Conservation (phyloP, 345 rosid species). For the Microthlaspi erraticum region DNA sequence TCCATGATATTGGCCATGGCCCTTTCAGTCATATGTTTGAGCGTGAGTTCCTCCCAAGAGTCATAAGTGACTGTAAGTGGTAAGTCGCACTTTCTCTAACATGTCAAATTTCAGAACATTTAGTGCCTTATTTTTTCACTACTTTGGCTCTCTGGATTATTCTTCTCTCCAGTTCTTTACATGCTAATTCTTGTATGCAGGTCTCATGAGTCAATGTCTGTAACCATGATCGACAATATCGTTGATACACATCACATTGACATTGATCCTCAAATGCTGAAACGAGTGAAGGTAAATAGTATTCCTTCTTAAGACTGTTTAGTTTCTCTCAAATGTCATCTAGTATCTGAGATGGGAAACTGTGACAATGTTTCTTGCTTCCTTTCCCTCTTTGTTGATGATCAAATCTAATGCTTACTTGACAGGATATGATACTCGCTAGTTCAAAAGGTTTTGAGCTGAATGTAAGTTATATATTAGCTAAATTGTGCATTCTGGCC, state of each 20-base stretch:
- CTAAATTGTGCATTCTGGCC: conserved; percentile 1
- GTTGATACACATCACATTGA: conserved; percentile 86
- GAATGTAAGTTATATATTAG: conserved; percentile 53
- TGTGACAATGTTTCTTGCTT: conserved; percentile 17
- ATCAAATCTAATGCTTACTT: conserved; percentile 9
- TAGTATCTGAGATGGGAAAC: conserved; percentile 19
- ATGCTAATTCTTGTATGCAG: conserved; percentile 46
- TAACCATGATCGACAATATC: conserved; percentile 73
- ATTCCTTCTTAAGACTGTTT: neutral
- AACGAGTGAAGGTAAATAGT: conserved; percentile 70
- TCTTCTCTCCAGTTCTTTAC: conserved; percentile 31
- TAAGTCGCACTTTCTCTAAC: conserved; percentile 44
- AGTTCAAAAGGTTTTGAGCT: conserved; percentile 62
- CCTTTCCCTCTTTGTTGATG: conserved; percentile 34
- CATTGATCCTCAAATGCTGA: conserved; percentile 75
- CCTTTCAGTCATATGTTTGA: conserved; percentile 97
- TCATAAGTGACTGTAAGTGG: conserved; percentile 60
- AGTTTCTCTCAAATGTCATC: too few species aligned
- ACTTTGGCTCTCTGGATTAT: conserved; percentile 17
- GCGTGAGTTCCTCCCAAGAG: conserved; percentile 83
- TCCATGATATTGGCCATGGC: conserved; percentile 97
- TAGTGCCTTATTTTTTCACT: conserved; percentile 1
- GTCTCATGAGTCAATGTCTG: conserved; percentile 92
- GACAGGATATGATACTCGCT: conserved; percentile 91
- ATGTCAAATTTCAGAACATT: neutral